Evolutionary conservation across 2,329 filamentous ascomycete species (phyloP), one percentile per base, ranked within the genome.

Genomic region (Aureobasidium melanogenum): DNA sequence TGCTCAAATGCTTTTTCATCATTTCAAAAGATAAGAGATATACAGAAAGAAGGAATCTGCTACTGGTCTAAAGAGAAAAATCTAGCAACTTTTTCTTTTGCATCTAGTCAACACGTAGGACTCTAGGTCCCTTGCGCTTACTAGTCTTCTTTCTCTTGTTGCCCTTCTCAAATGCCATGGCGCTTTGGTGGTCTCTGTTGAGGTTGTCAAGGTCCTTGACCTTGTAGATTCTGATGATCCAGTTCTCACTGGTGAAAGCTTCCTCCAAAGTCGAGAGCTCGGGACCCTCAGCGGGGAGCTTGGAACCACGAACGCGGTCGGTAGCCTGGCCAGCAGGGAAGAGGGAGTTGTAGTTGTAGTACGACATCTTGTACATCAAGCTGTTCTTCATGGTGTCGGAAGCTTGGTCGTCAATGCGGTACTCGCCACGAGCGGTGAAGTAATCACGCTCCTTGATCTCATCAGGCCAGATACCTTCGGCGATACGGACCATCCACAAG

Each of bases 321-420:
- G 86, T 80, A 38, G 90, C 92, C 77, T 97, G 91, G 64, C 94
- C 94, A 2, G 88, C 82, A 47, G 92, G 93, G 84, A 97, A 99
- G 65, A 99, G 85, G 50, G 83, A 79, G 76, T 93, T 84, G 81
- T 89, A 99, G 82, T 97, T 97, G 84, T 99, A 89, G 83, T 99
- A 99, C 24, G 91, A 97, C 92, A 99, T 97, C 84, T 99, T 99
- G 85, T 99, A 99, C 93, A 97, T 97, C 82, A 99, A 84, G 77
- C 92, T 97, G 84, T 99, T 96, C 81, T 90, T 94, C 94, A 99
- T 99, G 47, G 93, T 91, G 26, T 94, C 90, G 6, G 92, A 96
- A 57, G 94, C 94, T 68, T 89, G 84, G n/a, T 87, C 88, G 68
- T 99, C 94, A 32, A 99, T 90, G 65, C 88, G 86, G 79, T 99